phyloP scores from a whole-genome alignment of 2,329 filamentous ascomycete species.

The Fusarium domesticum region DNA sequence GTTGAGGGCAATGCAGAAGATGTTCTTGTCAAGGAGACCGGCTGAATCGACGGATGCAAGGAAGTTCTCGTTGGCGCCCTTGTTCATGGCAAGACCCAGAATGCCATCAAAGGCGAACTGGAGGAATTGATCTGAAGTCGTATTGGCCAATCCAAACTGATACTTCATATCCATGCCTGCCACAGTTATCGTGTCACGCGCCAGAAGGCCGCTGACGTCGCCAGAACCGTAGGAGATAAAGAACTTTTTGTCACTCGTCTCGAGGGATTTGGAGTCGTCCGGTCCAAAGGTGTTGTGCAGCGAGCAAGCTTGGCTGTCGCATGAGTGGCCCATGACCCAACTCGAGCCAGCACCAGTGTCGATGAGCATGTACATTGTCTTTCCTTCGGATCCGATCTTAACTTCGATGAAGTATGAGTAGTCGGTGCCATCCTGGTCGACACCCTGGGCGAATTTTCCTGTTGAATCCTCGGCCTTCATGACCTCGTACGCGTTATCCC shows the following conservation, averaged over 20 bases:
- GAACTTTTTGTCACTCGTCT: constrained; percentile 54
- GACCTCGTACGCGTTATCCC: constrained; percentile 48
- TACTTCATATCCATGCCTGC: constrained; percentile 63
- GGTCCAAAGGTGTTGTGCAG: constrained; percentile 68
- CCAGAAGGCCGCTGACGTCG: constrained; percentile 63
- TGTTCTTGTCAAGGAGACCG: constrained; percentile 57
- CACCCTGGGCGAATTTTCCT: constrained; percentile 48
- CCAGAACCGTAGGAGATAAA: constrained; percentile 75
- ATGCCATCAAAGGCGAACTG: constrained; percentile 87
- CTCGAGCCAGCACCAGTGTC: constrained; percentile 69
- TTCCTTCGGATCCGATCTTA: constrained; percentile 52
- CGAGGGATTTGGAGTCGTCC: constrained; percentile 62
- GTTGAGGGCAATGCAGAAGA: constrained; percentile 70
- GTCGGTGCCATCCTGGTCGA: constrained; percentile 64
- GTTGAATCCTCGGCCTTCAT: constrained; percentile 46
- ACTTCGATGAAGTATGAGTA: constrained; percentile 63
- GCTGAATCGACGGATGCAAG: constrained; percentile 58
- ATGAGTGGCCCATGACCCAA: constrained; percentile 77
- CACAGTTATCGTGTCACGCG: constrained; percentile 64
- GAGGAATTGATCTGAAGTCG: constrained; percentile 70
- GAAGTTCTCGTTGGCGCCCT: constrained; percentile 61
- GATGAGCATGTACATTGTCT: constrained; percentile 58
- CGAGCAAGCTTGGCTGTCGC: constrained; percentile 62
- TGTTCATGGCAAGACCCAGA: constrained; percentile 68
- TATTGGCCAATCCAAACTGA: constrained; percentile 69